Evolutionary conservation across 2,329 filamentous ascomycete species (phyloP).

Genomic region (Aspergillus japonicus): DNA sequence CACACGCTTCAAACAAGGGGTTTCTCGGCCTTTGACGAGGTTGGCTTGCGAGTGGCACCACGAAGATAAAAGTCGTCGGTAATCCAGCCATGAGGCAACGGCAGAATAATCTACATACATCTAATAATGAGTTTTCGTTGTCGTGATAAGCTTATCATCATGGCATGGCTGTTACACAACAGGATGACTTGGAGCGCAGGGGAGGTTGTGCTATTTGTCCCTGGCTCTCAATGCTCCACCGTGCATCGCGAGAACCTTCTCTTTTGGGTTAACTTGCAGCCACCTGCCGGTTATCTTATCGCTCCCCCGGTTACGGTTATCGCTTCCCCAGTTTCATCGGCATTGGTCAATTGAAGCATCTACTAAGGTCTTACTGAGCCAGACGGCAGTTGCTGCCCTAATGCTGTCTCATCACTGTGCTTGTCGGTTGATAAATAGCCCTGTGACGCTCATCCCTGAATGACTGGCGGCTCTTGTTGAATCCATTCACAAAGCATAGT

Average conservation of each 20-base stretch:
- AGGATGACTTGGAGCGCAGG: background rate
- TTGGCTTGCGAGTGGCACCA: background rate
- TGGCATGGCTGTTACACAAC: background rate
- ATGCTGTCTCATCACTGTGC: background rate
- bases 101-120: background rate
- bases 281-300: conserved; percentile 28
- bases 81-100: background rate
- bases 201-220: too few relatives aligned
- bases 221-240: conserved; percentile 13
- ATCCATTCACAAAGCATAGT: background rate
- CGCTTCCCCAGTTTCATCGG: conserved; percentile 1
- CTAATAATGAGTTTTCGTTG: background rate
- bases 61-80: background rate
- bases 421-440: background rate
- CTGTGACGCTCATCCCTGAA: background rate
- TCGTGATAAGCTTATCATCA: background rate
- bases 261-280: conserved; percentile 20
- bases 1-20: background rate
- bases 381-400: background rate
- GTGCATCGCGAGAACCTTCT: conserved; percentile 29
- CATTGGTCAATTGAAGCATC: background rate
- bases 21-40: background rate
- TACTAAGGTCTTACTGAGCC: background rate
- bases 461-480: background rate
- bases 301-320: conserved; percentile 4